A percentile compares a stretch with the other conserved stretches of the same genome.
Evolutionary conservation across 2,329 filamentous ascomycete species (phyloP).

Genomic region (Sclerotiophoma versabilis): DNA sequence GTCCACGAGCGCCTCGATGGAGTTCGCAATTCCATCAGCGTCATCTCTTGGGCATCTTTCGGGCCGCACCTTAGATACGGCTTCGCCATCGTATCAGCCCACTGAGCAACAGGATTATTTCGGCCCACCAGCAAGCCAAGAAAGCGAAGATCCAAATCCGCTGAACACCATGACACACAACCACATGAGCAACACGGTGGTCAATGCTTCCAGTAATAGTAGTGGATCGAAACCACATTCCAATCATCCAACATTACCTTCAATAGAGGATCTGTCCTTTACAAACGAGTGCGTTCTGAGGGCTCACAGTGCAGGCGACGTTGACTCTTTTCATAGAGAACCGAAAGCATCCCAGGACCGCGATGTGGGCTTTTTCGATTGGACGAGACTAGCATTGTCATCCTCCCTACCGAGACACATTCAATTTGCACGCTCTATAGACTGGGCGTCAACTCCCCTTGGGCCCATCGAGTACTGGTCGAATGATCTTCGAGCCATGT

Average conservation of each 20-base stretch:
- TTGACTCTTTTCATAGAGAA: slow-evolving; percentile 50
- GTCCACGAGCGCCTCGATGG: slow-evolving; percentile 46
- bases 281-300: slow-evolving; percentile 52
- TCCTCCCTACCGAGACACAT: slow-evolving; percentile 73
- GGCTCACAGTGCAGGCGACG: slow-evolving; percentile 48
- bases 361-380: slow-evolving; percentile 73
- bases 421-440: slow-evolving; percentile 71
- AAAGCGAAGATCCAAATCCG: not conserved
- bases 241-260: slow-evolving; percentile 27
- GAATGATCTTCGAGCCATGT: slow-evolving; percentile 75
- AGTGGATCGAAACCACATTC: slow-evolving; percentile 11
- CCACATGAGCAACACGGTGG: slow-evolving; percentile 7
- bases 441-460: slow-evolving; percentile 76
- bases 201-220: slow-evolving; percentile 2
- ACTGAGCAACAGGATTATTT: slow-evolving; percentile 54
- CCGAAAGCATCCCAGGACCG: slow-evolving; percentile 28
- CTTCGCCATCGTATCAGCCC: slow-evolving; percentile 18
- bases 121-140: slow-evolving; percentile 25
- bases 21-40: slow-evolving; percentile 35
- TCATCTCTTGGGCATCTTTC: slow-evolving; percentile 27
- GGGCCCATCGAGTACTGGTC: slow-evolving; percentile 79
- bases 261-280: slow-evolving; percentile 39
- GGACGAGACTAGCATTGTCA: slow-evolving; percentile 74
- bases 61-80: slow-evolving; percentile 16
- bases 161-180: slow-evolving; percentile 13